Conservation (phyloP, 78 protist genomes). For the Tieghemostelium lacteum region DNA sequence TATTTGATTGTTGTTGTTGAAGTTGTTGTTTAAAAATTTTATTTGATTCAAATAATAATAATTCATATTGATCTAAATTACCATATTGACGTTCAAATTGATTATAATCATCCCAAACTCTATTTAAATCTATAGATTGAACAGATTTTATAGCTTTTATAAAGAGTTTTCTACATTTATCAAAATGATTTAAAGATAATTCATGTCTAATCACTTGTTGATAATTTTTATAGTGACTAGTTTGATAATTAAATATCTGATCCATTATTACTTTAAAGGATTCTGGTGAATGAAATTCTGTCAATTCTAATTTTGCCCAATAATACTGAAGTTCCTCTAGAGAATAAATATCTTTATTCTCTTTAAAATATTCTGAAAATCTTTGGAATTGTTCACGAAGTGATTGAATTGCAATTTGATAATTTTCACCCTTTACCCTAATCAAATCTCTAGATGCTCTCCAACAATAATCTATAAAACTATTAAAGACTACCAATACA, state of each 20-base stretch:
- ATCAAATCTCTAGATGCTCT: background rate
- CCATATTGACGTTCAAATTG: slow-evolving; percentile 51
- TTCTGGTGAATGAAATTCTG: background rate
- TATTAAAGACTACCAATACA: slow-evolving; percentile 4
- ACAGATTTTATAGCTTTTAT: background rate
- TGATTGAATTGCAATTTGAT: background rate
- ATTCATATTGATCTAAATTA: background rate
- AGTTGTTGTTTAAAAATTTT: no score
- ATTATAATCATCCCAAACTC: slow-evolving; percentile 43
- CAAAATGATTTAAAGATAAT: background rate
- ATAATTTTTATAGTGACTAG: slow-evolving; percentile 3
- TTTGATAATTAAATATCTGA: background rate
- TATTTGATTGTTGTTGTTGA: slow-evolving; percentile 10
- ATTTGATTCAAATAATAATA: no score
- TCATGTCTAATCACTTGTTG: slow-evolving; percentile 11
- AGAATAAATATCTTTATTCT: background rate
- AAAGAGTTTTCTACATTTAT: slow-evolving; percentile 2
- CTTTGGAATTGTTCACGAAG: slow-evolving; percentile 1
- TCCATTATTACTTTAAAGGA: background rate
- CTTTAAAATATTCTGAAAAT: background rate
- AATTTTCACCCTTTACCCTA: background rate
- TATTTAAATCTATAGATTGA: background rate
- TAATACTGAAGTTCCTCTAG: background rate
- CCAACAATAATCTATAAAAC: slow-evolving; percentile 38
- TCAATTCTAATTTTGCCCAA: slow-evolving; percentile 29